Conservation (phyloP, 495 filamentous ascomycete species). For the Hamigera avellanea region DNA sequence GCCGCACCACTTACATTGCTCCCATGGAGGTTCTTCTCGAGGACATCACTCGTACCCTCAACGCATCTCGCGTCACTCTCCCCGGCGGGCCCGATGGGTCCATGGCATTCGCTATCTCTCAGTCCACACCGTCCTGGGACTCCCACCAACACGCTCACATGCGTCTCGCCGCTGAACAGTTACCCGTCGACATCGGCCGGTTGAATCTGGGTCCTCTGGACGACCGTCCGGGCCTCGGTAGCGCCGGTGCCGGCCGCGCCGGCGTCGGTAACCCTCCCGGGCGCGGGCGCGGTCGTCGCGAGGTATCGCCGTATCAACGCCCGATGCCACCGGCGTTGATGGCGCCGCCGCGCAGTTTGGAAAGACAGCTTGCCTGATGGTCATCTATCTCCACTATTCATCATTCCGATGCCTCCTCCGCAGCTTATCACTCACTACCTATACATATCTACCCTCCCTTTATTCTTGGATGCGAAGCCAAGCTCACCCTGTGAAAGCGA, state of each 20-base stretch:
- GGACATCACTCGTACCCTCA: conserved; percentile 71
- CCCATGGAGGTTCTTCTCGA: conserved; percentile 85
- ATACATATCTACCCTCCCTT: no score
- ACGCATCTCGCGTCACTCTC: conserved; percentile 27
- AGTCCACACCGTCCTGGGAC: conserved; percentile 1
- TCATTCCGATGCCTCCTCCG: no score
- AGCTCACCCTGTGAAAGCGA: no score
- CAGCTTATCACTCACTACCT: no score
- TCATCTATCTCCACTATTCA: no score
- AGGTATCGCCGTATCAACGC: conserved; percentile 12
- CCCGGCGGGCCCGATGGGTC: conserved; percentile 23
- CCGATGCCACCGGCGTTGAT: conserved; percentile 23
- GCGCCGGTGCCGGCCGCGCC: conserved; percentile 1
- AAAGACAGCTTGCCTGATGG: conserved; percentile 28
- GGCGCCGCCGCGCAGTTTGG: conserved; percentile 25
- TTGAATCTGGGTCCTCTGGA: conserved; percentile 7
- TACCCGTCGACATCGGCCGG: conserved; percentile 16
- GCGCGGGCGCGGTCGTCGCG: conserved; percentile 11
- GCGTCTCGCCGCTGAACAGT: conserved; percentile 12
- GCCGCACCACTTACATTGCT: conserved; percentile 72
- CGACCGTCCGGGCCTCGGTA: conserved; percentile 7
- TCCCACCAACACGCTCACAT: background rate
- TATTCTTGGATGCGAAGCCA: no score
- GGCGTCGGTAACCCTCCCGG: background rate
- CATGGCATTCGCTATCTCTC: conserved; percentile 10